Base-by-base conservation (phyloP, 768 basidiomycete species). In the Heimioporus sp. region DNA sequence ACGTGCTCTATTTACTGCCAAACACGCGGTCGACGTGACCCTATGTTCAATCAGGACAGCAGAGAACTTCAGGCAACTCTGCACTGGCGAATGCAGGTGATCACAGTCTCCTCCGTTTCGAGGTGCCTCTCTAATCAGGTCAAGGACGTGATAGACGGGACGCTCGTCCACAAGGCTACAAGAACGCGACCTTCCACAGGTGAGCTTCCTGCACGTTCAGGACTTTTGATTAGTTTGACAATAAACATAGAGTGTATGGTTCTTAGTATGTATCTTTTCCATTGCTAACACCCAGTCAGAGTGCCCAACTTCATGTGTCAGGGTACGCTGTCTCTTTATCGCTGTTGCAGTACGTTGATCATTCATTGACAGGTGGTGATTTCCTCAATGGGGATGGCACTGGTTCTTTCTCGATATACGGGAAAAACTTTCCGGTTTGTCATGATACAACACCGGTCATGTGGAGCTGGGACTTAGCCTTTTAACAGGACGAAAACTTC, bases 231-330 rank as follows among this genome's bases (percentile, higher is more conserved):
- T 57, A 41, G 51, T 45, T 40, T 55, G 52, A 63, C 41, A 19
- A 10, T 51, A 15, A 49, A 20, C 58, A 19, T 38, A 90, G 91
- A 83, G 88, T 92, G 91, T 92, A 74, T 56, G 80, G 54, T 42
- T 4, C 16, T 39, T 47, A 21, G 49, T 54, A 11, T 16, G 41
- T 32, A 38, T 43, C 21, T 39, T 37, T 11, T 6, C 30, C 34
- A 36, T 50, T 45, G n/a, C 49, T 53, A 30, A 53, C 52, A 56
- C 46, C 59, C 35, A 38, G 28, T 39, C 53, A 92, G 90, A 15
- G 89, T 92, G 19, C 88, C 85, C 7, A 90, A 90, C 62, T 99
- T 98, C 72, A 98, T 99, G 94, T 90, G 92, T 59, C 95, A 98
- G 81, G 93, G 93, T 67, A 60, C 30, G 37, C 39, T 43, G 20